Base-by-base conservation (phyloP, 2,329 filamentous ascomycete species). In the Cladosporium phlei region DNA sequence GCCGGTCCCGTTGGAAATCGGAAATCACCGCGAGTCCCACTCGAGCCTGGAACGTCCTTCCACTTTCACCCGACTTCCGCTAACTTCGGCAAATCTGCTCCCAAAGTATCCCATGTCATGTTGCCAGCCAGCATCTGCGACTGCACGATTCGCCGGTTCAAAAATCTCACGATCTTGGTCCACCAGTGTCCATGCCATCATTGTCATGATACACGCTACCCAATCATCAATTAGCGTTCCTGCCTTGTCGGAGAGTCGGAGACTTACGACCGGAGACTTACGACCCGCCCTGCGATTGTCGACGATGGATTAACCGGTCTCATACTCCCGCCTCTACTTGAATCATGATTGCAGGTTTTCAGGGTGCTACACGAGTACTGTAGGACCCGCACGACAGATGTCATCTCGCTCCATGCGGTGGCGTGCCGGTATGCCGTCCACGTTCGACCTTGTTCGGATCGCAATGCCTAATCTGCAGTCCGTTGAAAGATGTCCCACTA, bases 51-150 rank as follows among this genome's bases (percentile, higher is more conserved):
- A 45, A 35, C 30, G 11, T 21, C 12, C n/a, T 12, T 22, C 19
- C 28, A 3, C 12, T 28, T 5, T 20, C 20, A 25, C 30, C 42
- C 42, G 42, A 45, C 42, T 37, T 45, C 42, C 42, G 42, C 21
- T 34, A 35, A 44, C 30, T 34, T 34, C 32, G 42, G 42, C 32
- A 19, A 16, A 45, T 37, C 42, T 45, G 19, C n/a, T n/a, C n/a
- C n/a, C n/a, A n/a, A n/a, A n/a, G n/a, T n/a, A n/a, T n/a, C n/a
- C n/a, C n/a, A n/a, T n/a, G n/a, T n/a, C n/a, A n/a, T n/a, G n/a
- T n/a, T n/a, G n/a, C n/a, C n/a, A n/a, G n/a, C n/a, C n/a, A n/a
- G n/a, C n/a, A n/a, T n/a, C n/a, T n/a, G n/a, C n/a, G n/a, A n/a
- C n/a, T n/a, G n/a, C n/a, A n/a, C n/a, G n/a, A n/a, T n/a, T n/a